Conservation (phyloP, 345 rosid genomes). For the Boechera divaricarpa region DNA sequence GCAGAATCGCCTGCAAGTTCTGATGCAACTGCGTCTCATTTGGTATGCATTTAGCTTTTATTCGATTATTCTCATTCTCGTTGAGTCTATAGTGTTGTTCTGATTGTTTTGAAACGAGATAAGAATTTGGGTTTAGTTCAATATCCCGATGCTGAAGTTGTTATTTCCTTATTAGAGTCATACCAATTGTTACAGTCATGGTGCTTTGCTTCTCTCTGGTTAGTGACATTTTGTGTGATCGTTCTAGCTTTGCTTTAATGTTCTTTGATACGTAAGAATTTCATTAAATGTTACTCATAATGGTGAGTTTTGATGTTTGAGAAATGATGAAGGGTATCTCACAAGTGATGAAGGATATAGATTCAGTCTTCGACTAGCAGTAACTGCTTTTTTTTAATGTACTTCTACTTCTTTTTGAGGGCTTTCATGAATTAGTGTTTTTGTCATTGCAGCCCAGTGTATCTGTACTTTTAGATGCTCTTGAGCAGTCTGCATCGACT, state of each 20-base stretch:
- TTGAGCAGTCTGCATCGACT: constrained; percentile 79
- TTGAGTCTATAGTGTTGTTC: constrained; percentile 26
- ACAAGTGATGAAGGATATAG: background rate
- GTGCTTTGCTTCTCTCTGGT: background rate
- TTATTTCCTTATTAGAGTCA: background rate
- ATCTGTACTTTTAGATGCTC: constrained; percentile 82
- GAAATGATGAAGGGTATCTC: too few relatives aligned
- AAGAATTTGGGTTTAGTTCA: constrained; percentile 35
- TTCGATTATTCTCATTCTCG: background rate
- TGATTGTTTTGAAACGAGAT: constrained; percentile 3
- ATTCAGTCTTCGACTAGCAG: background rate
- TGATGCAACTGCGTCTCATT: constrained; percentile 37
- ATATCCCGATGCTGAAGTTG: constrained; percentile 12
- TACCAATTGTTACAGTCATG: background rate
- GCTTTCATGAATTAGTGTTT: background rate
- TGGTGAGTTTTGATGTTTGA: background rate
- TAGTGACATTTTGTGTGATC: background rate
- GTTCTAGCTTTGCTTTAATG: background rate
- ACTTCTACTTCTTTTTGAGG: constrained; percentile 1
- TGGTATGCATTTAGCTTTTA: constrained; percentile 33
- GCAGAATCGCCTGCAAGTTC: constrained; percentile 25
- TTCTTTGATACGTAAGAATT: background rate
- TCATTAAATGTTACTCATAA: background rate
- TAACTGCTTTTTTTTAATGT: background rate
- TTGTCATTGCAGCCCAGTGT: constrained; percentile 72